Evolutionary conservation across 2,329 filamentous ascomycete species (phyloP).

Genomic region (Fusarium sp.): DNA sequence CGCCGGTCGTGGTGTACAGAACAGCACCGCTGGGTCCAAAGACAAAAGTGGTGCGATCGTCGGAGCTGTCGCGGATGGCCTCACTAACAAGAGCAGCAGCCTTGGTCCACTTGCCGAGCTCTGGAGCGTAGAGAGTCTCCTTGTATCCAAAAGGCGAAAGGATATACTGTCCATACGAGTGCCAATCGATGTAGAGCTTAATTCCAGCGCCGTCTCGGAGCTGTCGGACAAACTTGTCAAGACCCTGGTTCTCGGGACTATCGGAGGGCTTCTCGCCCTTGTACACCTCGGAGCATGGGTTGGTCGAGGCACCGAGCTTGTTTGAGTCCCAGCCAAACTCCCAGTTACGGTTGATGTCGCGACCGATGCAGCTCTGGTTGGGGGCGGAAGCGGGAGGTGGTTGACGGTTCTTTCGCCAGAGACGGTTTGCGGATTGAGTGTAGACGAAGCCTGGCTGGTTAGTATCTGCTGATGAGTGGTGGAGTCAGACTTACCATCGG

Average conservation of each 20-base stretch:
- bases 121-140: conserved; percentile 53
- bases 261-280: conserved; percentile 55
- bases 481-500: conserved; percentile 52
- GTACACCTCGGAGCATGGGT: conserved; percentile 62
- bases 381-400: conserved; percentile 42
- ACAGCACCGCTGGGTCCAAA: conserved; percentile 53
- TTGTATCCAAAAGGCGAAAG: conserved; percentile 60
- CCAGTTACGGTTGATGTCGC: conserved; percentile 68
- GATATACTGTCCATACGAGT: conserved; percentile 59
- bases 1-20: conserved; percentile 51
- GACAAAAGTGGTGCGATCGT: conserved; percentile 47
- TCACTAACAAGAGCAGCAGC: conserved; percentile 47
- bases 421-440: conserved; percentile 58
- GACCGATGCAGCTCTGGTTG: conserved; percentile 57
- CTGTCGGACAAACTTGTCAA: conserved; percentile 50
- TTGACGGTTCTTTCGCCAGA: conserved; percentile 66
- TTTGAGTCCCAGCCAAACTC: conserved; percentile 60
- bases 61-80: conserved; percentile 50
- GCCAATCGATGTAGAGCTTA: conserved; percentile 62
- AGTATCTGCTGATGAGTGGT: not conserved
- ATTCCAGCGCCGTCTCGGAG: conserved; percentile 52
- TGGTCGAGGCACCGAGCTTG: conserved; percentile 58
- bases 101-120: conserved; percentile 54
- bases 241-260: conserved; percentile 59
- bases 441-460: conserved; percentile 56